phyloP scores from a whole-genome alignment of 2,329 filamentous ascomycete genomes.

The Aspergillus piperis region DNA sequence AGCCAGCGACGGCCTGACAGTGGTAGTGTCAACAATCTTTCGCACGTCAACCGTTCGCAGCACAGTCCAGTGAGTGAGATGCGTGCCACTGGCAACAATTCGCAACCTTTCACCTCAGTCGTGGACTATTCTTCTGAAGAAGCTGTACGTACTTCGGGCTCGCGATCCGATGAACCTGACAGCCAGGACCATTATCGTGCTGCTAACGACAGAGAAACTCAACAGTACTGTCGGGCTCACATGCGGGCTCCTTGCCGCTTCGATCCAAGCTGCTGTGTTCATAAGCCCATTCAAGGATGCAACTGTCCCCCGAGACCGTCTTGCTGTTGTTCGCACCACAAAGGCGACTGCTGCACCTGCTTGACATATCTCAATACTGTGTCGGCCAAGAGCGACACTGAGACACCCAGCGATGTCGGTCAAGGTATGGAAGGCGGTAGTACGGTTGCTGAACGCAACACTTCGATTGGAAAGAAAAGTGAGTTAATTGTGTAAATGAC shows the following conservation, averaged over 20 bases:
- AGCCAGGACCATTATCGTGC: not conserved
- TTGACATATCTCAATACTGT: not conserved
- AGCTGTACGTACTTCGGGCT: not conserved
- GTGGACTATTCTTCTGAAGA: not conserved
- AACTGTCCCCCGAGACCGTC: slow-evolving; percentile 19
- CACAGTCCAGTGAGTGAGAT: not conserved
- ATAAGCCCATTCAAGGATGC: slow-evolving; percentile 13
- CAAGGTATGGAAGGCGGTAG: not conserved
- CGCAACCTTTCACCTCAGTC: not conserved
- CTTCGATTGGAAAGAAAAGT: not conserved
- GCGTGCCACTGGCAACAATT: not conserved
- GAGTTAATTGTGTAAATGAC: not conserved
- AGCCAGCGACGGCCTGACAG: too few relatives aligned
- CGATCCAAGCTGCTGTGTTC: slow-evolving; percentile 22
- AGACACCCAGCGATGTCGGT: not conserved
- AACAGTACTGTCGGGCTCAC: slow-evolving; percentile 11
- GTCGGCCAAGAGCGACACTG: not conserved
- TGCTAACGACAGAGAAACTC: not conserved
- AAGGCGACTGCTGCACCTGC: slow-evolving; percentile 17
- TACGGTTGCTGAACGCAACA: not conserved
- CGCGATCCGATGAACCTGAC: not conserved
- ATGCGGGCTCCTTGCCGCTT: slow-evolving; percentile 17
- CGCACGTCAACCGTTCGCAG: not conserved
- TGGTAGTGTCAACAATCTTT: not conserved
- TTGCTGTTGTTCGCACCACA: slow-evolving; percentile 26